Base-by-base conservation (phyloP, 352 stramenopile genomes). In the Globisporangium irregulare region DNA sequence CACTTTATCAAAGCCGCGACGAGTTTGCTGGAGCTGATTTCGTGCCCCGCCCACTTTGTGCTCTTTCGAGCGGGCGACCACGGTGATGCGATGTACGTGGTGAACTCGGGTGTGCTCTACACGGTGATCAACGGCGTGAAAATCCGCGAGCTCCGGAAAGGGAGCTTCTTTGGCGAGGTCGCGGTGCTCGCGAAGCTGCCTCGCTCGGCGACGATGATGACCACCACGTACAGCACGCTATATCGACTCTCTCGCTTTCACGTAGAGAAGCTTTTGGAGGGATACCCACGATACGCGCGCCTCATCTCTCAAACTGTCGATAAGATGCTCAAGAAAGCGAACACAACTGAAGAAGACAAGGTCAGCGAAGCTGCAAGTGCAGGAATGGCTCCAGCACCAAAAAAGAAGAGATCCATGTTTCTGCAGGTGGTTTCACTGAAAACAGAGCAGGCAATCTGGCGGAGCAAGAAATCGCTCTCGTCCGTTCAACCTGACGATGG, bases 61-160 rank as follows among this genome's bases (percentile, higher is more conserved):
- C 76, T 92, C 32, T 92, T 90, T 67, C 70, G 69, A 24, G 69
- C 72, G 0, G 84, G 84, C 1, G 84, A 92, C 24, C 79, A 87
- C 25, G 84, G 84, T 29, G 79, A 92, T 63, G 84, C 83, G 4
- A 89, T 92, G 80, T 92, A 91, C 53, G 80, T 92, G 38, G 72
- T 92, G 32, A 75, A 87, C 56, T 83, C 82, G 6, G 84, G 84
- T 0, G 84, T 92, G 2, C 65, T 92, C 15, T 75, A 87, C 46
- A 88, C 81, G 0, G 68, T 87, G 10, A 79, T 90, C 5, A 75
- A 84, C 36, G 80, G 81, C 20, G 73, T 87, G 2, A 92, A 91
- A 68, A 79, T 92, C 8, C 84, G 84, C 4, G 84, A 92, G 66
- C 56, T 92, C 9, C 74, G 84, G 10, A 90, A 92, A 62, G 80